phyloP scores from a whole-genome alignment of 129 eudicot genomes.

The Sambucus nigra region DNA sequence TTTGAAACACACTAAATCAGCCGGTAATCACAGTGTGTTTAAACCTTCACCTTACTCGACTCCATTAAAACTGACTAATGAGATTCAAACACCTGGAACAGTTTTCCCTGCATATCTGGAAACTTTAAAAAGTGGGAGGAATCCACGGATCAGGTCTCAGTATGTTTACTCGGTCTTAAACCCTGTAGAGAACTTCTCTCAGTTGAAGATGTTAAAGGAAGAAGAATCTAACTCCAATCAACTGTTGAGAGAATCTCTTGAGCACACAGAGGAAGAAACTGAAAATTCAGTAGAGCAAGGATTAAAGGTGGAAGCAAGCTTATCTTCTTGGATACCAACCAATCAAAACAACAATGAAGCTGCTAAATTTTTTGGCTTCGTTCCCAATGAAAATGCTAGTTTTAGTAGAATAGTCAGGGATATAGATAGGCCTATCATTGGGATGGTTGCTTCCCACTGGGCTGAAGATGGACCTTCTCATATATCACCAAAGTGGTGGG shows the following conservation, averaged over 20 bases:
- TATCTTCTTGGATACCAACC: conserved; percentile 45
- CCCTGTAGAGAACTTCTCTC: conserved; percentile 37
- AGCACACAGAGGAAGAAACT: not conserved
- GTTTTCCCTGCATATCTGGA: conserved; percentile 43
- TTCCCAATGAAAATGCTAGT: too few species aligned
- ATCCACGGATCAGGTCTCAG: conserved; percentile 62
- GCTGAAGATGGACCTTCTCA: too few species aligned
- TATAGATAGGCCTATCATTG: too few species aligned
- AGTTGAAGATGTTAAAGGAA: conserved; percentile 26
- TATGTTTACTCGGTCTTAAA: conserved; percentile 47
- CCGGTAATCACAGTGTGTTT: conserved; percentile 24
- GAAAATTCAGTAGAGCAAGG: conserved; percentile 24
- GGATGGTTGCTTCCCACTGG: too few species aligned
- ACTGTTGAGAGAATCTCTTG: conserved; percentile 22
- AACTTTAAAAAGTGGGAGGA: conserved; percentile 28
- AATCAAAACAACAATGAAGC: conserved; percentile 14
- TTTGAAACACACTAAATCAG: conserved; percentile 10
- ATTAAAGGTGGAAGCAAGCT: conserved; percentile 40
- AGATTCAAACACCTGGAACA: conserved; percentile 94
- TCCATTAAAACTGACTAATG: conserved; percentile 48
- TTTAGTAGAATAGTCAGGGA: too few species aligned
- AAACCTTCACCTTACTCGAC: conserved; percentile 76
- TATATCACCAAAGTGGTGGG: too few species aligned
- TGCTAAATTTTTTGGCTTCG: too few species aligned
- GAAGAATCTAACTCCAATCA: conserved; percentile 22